Evolutionary conservation across 2,329 filamentous ascomycete genomes (phyloP), one percentile per base, ranked within the genome.

Genomic region (Nothomitra cinnamomea): DNA sequence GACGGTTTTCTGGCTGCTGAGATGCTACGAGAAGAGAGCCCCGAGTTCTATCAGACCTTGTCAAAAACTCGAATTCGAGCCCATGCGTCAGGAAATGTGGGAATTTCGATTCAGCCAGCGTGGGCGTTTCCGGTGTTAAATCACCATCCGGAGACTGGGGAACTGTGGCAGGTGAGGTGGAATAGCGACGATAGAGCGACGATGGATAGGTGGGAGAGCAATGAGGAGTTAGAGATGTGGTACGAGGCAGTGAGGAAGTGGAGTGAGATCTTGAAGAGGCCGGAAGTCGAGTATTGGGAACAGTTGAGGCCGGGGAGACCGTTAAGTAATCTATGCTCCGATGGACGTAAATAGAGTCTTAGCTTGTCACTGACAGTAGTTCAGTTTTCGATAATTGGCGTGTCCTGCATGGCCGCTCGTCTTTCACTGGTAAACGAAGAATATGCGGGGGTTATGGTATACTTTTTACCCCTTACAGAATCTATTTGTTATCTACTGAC

Each of bases 361-460:
- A n/a, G n/a, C n/a, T n/a, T n/a, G n/a, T 42, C 54, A 25, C 57
- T 67, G n/a, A 63, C 50, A 58, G 35, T 42, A 13, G n/a, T 49
- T 10, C 60, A 85, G 85, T 96, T 48, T 95, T 98, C 66, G 87
- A 98, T 64, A 96, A 98, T 63, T 95, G 90, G 88, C 78, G 92
- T 56, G 84, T 95, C 35, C 70, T 96, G 60, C 92, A 98, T 66
- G 92, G 90, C 1, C 75, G 92, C 60, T 81, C 81, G 52, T 78
- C 78, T 0, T 98, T 96, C 62, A 83, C 81, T 4, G 92, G 92
- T 1, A 80, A 84, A 63, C 75, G 92, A 59, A 80, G 89, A 59
- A 85, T 98, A 63, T 95, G 89, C 66, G 92, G 92, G 56, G 90
- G 79, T 8, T 96, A 96, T 62, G 83, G 87, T 88, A 70, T 74